Evolutionary conservation across 805 yeast genomes (phyloP), one percentile per base, ranked within the genome.

Genomic region (Huiozyma naganishii): DNA sequence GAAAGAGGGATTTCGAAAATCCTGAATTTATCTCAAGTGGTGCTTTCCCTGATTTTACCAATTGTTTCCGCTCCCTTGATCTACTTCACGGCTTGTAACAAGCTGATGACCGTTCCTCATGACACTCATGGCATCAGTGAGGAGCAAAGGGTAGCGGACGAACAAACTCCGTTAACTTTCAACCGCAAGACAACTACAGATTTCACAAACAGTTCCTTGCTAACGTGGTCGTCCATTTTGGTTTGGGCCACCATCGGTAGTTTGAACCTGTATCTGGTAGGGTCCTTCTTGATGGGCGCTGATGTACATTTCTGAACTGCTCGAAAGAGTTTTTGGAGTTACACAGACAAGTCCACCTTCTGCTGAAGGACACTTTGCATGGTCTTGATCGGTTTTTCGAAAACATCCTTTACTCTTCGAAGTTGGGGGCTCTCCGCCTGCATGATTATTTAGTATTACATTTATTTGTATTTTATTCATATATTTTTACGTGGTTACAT

Each of bases 41-140:
- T 84, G 12, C 69, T 88, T 36, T 79, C 92, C 3, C 61, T 89
- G 50, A 75, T 89, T 42, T 69, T 88, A 45, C 97, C 97, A 1
- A 76, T 86, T 48, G 92, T 88, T 6, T 78, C 88, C 36, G 95
- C 95, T 0, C 97, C 97, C 23, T 69, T 88, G 55, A 80, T 87
- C 45, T 81, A 77, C 59, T 85, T 87, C 60, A 87, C 95, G 0
- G 77, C 85, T 48, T 74, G 74, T 41, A 78, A 77, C 53, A 63
- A 70, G 41, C 76, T 77, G 46, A 83, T 83, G 92, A 68, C 74
- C 34, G 82, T 78, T 56, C 40, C 66, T 57, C 50, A 72, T 64
- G 55, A 32, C 46, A 51, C 40, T 40, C 37, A 32, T 39, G 41
- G 44, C 23, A 47, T 41, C 32, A 27, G 42, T 23, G 39, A 37